phyloP scores from a whole-genome alignment of 2,329 filamentous ascomycete genomes.

The Shiraia sp. region DNA sequence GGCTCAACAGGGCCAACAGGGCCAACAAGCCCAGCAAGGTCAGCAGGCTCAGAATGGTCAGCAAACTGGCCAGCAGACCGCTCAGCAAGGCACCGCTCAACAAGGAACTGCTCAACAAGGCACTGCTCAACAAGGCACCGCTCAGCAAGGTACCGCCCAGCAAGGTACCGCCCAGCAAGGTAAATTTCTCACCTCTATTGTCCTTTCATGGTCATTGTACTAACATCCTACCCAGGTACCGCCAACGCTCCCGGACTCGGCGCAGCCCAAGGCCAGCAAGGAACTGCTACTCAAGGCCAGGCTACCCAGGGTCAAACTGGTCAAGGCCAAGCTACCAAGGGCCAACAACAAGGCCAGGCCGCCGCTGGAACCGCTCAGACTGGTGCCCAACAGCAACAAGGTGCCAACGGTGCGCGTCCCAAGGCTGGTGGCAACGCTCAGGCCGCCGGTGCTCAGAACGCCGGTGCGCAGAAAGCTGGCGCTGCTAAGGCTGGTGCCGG shows the following conservation, averaged over 20 bases:
- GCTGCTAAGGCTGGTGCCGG: neutral
- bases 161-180: too few species aligned
- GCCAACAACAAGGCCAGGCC: too few species aligned
- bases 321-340: neutral
- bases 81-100: neutral
- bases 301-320: neutral
- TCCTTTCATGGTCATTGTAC: too few species aligned
- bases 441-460: neutral
- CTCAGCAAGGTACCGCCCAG: too few species aligned
- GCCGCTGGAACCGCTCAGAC: too few species aligned
- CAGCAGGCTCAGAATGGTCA: conserved; percentile 7
- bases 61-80: conserved; percentile 1
- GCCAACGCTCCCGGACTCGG: neutral
- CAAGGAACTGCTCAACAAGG: neutral
- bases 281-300: neutral
- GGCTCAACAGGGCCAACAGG: too few species aligned
- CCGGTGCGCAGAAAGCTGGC: neutral
- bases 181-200: too few species aligned
- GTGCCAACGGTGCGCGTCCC: too few species aligned
- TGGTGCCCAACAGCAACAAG: too few species aligned
- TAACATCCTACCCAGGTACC: neutral
- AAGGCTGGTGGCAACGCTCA: neutral
- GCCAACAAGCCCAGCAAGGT: conserved; percentile 2
- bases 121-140: neutral
- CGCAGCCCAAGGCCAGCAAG: conserved; percentile 4